phyloP scores from a whole-genome alignment of 106 monocot genomes.

The Dioscorea alata region DNA sequence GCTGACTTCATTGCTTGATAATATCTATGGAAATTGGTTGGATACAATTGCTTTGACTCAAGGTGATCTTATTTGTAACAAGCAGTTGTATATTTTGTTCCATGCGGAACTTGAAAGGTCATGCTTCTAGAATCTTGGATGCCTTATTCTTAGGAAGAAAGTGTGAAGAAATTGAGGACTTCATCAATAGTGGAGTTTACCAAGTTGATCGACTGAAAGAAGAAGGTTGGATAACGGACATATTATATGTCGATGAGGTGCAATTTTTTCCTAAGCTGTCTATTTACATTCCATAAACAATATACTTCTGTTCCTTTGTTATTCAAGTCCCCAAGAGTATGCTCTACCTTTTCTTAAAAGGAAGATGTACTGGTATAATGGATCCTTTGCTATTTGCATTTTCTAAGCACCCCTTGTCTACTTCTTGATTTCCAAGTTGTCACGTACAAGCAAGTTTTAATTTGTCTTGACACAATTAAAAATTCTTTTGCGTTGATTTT shows the following conservation, averaged over 20 bases:
- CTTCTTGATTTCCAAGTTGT: too few relatives aligned
- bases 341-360: too few relatives aligned
- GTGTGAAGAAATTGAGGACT: slow-evolving; percentile 69
- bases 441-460: too few relatives aligned
- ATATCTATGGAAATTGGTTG: slow-evolving; percentile 87
- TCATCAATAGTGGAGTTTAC: slow-evolving; percentile 81
- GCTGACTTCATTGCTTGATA: slow-evolving; percentile 85
- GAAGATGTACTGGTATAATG: too few relatives aligned
- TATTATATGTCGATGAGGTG: slow-evolving; percentile 95
- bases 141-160: slow-evolving; percentile 48
- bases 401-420: too few relatives aligned
- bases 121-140: slow-evolving; percentile 10
- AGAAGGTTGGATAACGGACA: slow-evolving; percentile 93
- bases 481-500: too few relatives aligned
- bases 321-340: too few relatives aligned
- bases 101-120: neutral
- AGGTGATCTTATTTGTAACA: slow-evolving; percentile 33
- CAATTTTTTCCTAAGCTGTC: slow-evolving; percentile 2
- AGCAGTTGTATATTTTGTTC: too few relatives aligned
- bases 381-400: too few relatives aligned
- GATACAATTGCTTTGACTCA: slow-evolving; percentile 63
- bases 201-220: slow-evolving; percentile 93
- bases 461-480: too few relatives aligned
- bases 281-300: neutral
- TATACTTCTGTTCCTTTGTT: too few relatives aligned